Evolutionary conservation across 2,329 filamentous ascomycete species (phyloP), one percentile per base, ranked within the genome.

Genomic region (Lasiodiplodia gonubiensis): DNA sequence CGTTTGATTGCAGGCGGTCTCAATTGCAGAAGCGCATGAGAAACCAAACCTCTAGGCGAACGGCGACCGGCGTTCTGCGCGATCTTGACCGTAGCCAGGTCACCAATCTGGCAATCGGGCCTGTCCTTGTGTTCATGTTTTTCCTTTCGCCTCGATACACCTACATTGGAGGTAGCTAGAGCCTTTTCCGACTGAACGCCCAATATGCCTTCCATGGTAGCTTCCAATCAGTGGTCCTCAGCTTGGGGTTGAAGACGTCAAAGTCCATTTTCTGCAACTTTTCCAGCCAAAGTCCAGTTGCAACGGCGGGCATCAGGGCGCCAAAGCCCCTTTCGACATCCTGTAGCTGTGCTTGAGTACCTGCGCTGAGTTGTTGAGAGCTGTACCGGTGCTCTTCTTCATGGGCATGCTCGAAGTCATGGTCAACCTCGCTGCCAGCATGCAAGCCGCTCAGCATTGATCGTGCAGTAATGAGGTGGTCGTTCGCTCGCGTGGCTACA

Each of bases 401-500:
- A 35, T 89, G 87, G 69, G 91, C 86, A 75, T 97, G 92, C 80
- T 98, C 94, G 77, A 94, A 97, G 5, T 92, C 92, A 76, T 97
- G 94, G 0, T 90, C 92, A 0, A 92, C 87, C 59, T 88, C 89
- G 72, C 90, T 81, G 1, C 93, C 92, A 4, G 88, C 89, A 65
- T 88, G 88, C 23, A 97, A 81, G 73, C 92, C 92, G 74, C 89
- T 90, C 69, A 98, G 79, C 93, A 99, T 97, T 77, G 97, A 92
- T 68, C 93, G 85, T 2, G 92, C 94, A 0, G 94, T 98, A 72
- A 97, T 97, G 39, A 99, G 83, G 79, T 99, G 95, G 77, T 99
- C 95, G 75, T 96, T 96, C 7, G 95, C 95, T 46, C 94, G 88
- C 0, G 95, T 99, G 0, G 95, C 95, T 16, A 99, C 92, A 4